Conservation (phyloP, 2,329 filamentous ascomycete species). For the Cercospora sp. region DNA sequence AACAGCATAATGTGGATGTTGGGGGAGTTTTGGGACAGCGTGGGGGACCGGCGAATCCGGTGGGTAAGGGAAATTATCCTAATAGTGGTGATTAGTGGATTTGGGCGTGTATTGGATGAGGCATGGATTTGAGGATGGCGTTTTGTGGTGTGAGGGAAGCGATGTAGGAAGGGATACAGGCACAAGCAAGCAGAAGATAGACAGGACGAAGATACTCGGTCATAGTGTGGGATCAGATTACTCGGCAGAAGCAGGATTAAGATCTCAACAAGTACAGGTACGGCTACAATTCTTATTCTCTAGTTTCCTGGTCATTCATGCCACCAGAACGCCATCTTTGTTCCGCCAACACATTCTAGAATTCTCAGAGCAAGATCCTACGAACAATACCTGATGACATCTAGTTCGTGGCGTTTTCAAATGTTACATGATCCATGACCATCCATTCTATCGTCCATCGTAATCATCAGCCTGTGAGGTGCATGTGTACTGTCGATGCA, state of each 20-base stretch:
- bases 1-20: conserved; percentile 41
- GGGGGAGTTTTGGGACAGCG: conserved; percentile 48
- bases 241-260: not conserved
- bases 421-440: not conserved
- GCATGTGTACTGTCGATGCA: not conserved
- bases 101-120: not conserved
- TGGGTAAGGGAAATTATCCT: conserved; percentile 38
- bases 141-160: not conserved
- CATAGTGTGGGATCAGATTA: not conserved
- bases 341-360: not conserved
- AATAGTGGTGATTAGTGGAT: conserved; percentile 24
- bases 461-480: not conserved
- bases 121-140: not conserved
- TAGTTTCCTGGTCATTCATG: not conserved
- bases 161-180: not conserved
- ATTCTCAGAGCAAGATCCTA: not conserved
- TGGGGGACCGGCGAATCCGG: conserved; percentile 47
- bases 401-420: not conserved
- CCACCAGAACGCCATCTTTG: not conserved
- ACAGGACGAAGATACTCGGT: not conserved
- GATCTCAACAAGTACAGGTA: not conserved
- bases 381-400: not conserved
- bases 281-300: not conserved
- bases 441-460: not conserved
- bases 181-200: not conserved